Evolutionary conservation across 2,329 filamentous ascomycete genomes (phyloP), one percentile per base, ranked within the genome.

Genomic region (Aspergillus uvarum): DNA sequence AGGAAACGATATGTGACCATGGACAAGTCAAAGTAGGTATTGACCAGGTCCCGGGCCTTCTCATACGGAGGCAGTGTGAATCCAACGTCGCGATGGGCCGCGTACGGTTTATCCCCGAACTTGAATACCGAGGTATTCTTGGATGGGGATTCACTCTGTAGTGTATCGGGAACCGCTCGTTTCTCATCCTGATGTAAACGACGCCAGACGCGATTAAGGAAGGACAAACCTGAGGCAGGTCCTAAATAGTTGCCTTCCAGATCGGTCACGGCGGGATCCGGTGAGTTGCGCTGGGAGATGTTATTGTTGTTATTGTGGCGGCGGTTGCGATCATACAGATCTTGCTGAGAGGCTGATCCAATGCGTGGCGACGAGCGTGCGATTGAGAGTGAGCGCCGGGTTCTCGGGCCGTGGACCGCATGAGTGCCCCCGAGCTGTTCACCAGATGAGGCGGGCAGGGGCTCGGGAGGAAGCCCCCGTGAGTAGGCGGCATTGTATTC

Each of bases 191-290:
- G 50, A 80, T 87, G 63, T 68, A 91, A 58, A 80, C 88, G 76
- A 80, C 89, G 72, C 87, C 89, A 79, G 81, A 88, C 78, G 80
- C 88, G 86, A 73, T 89, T 65, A 78, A 91, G 74, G 76, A 88
- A 80, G 65, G 83, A 76, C 67, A 82, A 70, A 48, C 80, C 68
- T 68, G 83, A 79, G 4, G 83, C 81, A 14, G 81, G 80, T 10
- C 84, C 83, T n/a, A 84, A 76, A 62, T 83, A 83, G 54, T 86
- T 82, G 1, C 82, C 83, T 63, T 83, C 79, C 11, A 83, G 79
- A 60, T 84, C 82, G 1, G 81, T 79, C 21, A 77, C 76, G 5
- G 74, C 77, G 4, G 77, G 76, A 52, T 79, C 81, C 1, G 79
- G 82, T 1, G 81, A 84, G 48, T 70, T 70, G 14, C 70, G 71